phyloP scores from a whole-genome alignment of 2,329 filamentous ascomycete genomes.

The Ceratocystis destructans region DNA sequence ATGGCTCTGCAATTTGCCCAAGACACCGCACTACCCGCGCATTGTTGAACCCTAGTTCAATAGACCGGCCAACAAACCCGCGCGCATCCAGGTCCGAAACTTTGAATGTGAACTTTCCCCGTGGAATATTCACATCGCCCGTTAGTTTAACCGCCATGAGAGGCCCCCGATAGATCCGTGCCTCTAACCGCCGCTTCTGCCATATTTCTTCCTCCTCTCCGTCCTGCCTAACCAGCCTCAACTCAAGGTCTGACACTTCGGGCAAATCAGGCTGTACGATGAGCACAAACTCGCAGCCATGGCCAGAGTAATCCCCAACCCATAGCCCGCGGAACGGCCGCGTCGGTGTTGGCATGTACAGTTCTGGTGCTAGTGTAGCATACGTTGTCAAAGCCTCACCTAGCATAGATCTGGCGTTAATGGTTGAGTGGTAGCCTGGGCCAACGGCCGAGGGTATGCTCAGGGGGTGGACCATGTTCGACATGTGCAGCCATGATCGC shows the following conservation, averaged over 20 bases:
- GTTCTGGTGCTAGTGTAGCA: constrained; percentile 53
- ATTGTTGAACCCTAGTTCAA: constrained; percentile 57
- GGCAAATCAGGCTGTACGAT: constrained; percentile 52
- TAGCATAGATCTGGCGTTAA: constrained; percentile 23
- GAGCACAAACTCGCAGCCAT: constrained; percentile 79
- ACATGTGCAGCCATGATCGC: constrained; percentile 27
- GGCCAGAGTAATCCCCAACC: constrained; percentile 77
- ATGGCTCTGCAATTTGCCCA: constrained; percentile 60
- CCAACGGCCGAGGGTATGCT: background rate
- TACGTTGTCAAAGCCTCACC: constrained; percentile 48
- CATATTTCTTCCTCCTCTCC: constrained; percentile 36
- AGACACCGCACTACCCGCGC: constrained; percentile 57
- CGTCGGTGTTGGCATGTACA: constrained; percentile 67
- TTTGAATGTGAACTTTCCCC: constrained; percentile 72
- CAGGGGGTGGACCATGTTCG: background rate
- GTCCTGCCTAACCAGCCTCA: constrained; percentile 29
- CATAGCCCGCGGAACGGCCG: constrained; percentile 86
- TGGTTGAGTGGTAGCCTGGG: background rate
- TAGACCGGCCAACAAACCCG: constrained; percentile 50
- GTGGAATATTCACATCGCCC: constrained; percentile 77
- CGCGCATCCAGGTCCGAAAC: constrained; percentile 58
- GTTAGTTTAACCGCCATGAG: constrained; percentile 83
- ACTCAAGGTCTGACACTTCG: constrained; percentile 17
- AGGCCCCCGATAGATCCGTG: constrained; percentile 46
- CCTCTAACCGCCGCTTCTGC: constrained; percentile 32